Percentiles rank a stretch among this genome's conserved stretches.
Conservation (phyloP, 78 protist genomes). For the Dictyostelium purpureum region DNA sequence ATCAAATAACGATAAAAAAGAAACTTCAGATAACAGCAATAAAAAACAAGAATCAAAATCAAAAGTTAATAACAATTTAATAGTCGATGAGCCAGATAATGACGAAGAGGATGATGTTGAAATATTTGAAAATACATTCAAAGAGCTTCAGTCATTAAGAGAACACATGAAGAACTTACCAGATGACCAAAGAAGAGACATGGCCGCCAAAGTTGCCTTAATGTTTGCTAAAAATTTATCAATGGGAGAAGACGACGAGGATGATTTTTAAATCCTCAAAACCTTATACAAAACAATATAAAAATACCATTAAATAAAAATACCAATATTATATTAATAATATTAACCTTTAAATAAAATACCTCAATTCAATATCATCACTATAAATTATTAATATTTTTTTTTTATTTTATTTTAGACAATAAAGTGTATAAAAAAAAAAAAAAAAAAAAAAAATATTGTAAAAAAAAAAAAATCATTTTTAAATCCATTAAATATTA, state of each 20-base stretch:
- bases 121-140: slow-evolving; percentile 6
- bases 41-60: neutral
- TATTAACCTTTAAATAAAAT: neutral
- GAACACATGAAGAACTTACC: slow-evolving; percentile 45
- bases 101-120: slow-evolving; percentile 3
- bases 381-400: neutral
- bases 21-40: neutral
- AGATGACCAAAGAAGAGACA: slow-evolving; percentile 53
- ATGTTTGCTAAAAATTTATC: slow-evolving; percentile 52
- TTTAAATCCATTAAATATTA: too few relatives aligned
- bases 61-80: neutral
- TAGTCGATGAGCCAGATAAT: slow-evolving; percentile 12
- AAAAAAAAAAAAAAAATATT: neutral
- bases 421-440: neutral
- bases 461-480: too few relatives aligned
- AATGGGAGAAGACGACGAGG: slow-evolving; percentile 32
- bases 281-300: too few relatives aligned
- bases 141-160: slow-evolving; percentile 22
- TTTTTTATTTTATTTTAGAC: too few relatives aligned
- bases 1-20: neutral
- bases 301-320: too few relatives aligned
- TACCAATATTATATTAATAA: too few relatives aligned
- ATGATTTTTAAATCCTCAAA: too few relatives aligned
- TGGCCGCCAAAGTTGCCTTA: slow-evolving; percentile 60
- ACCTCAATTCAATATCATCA: neutral